Base-by-base conservation (phyloP, 129 eudicot genomes). In the Centella asiatica region DNA sequence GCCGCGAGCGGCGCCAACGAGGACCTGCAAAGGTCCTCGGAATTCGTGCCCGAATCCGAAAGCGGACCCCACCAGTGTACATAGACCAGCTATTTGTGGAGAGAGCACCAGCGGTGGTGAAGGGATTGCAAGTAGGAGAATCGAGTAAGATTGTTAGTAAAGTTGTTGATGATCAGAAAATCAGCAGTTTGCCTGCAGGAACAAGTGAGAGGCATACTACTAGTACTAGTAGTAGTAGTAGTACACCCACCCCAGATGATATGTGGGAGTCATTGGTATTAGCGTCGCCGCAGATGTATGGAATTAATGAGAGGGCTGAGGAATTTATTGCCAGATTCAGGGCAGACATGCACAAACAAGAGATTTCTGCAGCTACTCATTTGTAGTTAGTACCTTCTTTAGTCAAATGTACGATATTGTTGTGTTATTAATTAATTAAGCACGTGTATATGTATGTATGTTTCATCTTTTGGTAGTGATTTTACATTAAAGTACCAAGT, bases 181-280 rank as follows among this genome's bases (percentile, higher is more conserved):
- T n/a, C 23, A 14, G 60, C 60, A 10, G 27, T 48, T 20, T 36
- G 32, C 57, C 12, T n/a, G 70, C 26, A 33, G 34, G 73, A 51
- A 53, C 5, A 56, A 5, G 17, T 32, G 24, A 56, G 40, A 31
- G 17, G 1, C 44, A n/a, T n/a, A 29, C 59, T 25, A 15, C 15
- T 24, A 62, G 20, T n/a, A n/a, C n/a, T n/a, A n/a, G n/a, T n/a
- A 68, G 70, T 8, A 56, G 27, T 28, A 48, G 26, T 22, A 12
- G 18, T 25, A 39, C 46, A 12, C 82, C 85, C 26, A 39, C 46
- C 13, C 85, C 85, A 29, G 95, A 86, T 75, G 90, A 86, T 23
- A 71, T 86, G 90, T 86, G 95, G 95, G 95, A 86, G 74, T 82
- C 95, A 33, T 53, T 86, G 80, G 77, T 53, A 6, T 32, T 86